Conservation (phyloP, 1,284 basidiomycete species). For the Xanthoconium separans region DNA sequence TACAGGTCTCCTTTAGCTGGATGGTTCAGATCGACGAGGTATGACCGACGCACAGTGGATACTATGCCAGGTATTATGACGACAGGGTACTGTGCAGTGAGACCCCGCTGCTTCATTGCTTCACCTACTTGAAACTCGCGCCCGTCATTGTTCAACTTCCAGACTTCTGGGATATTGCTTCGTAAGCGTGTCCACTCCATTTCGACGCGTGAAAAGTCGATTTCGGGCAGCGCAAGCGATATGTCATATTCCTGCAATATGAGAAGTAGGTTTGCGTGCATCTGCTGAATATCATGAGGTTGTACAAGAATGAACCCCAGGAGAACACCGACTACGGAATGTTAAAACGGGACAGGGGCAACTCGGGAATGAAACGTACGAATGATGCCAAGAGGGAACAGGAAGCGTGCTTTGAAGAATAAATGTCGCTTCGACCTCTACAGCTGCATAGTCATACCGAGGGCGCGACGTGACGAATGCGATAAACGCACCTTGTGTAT, state of each 20-base stretch:
- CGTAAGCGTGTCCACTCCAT: conserved; percentile 66
- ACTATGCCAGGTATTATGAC: conserved; percentile 81
- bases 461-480: background rate
- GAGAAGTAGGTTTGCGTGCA: conserved; percentile 52
- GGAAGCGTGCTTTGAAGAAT: conserved; percentile 39
- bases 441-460: background rate
- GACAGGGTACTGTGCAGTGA: conserved; percentile 75
- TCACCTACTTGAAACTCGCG: conserved; percentile 86
- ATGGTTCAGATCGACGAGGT: background rate
- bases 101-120: conserved; percentile 61
- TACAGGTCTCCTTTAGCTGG: conserved; percentile 24
- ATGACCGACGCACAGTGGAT: conserved; percentile 54
- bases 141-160: conserved; percentile 80
- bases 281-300: conserved; percentile 57
- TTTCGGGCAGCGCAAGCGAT: conserved; percentile 54
- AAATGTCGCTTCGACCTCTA: conserved; percentile 19
- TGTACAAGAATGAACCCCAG: conserved; percentile 62
- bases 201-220: conserved; percentile 66
- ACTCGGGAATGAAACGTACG: conserved; percentile 31
- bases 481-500: conserved; percentile 16
- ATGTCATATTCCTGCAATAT: conserved; percentile 58
- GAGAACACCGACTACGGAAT: conserved; percentile 59
- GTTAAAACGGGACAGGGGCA: conserved; percentile 1
- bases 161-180: conserved; percentile 66
- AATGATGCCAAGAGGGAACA: conserved; percentile 50